phyloP scores from a whole-genome alignment of 2,329 filamentous ascomycete species.

The Tolypocladium inflatum region DNA sequence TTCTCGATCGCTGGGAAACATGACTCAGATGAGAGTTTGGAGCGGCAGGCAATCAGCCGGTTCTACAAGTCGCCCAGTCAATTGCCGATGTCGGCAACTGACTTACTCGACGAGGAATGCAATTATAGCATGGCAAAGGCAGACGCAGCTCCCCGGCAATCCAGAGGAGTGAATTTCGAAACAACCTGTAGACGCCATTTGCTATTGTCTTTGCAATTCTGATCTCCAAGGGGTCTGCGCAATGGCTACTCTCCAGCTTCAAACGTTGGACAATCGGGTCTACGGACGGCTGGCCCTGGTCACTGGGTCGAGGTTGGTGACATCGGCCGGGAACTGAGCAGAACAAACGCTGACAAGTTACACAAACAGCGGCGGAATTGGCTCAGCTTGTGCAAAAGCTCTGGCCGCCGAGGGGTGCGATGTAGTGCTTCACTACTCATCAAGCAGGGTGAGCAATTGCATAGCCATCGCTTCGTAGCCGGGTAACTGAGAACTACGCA shows the following conservation, averaged over 20 bases:
- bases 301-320: not conserved
- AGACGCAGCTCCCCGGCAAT: not conserved
- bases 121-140: not conserved
- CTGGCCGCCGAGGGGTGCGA: no score
- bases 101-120: not conserved
- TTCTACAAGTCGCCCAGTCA: not conserved
- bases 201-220: not conserved
- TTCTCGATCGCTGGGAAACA: not conserved
- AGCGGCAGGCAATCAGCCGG: not conserved
- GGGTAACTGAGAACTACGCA: no score
- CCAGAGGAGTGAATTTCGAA: not conserved
- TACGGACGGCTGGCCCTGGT: not conserved
- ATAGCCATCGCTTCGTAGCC: no score
- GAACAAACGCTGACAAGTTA: no score
- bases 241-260: not conserved
- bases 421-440: no score
- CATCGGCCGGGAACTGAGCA: not conserved
- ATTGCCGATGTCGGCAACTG: not conserved
- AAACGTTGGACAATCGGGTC: not conserved
- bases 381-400: no score
- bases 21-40: not conserved
- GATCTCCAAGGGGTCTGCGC: not conserved
- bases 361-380: no score
- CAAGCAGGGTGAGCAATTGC: no score
- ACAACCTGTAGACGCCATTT: not conserved